Base-by-base conservation (phyloP, 1,139 yeast genomes). In the Martiniozyma asiatica region DNA sequence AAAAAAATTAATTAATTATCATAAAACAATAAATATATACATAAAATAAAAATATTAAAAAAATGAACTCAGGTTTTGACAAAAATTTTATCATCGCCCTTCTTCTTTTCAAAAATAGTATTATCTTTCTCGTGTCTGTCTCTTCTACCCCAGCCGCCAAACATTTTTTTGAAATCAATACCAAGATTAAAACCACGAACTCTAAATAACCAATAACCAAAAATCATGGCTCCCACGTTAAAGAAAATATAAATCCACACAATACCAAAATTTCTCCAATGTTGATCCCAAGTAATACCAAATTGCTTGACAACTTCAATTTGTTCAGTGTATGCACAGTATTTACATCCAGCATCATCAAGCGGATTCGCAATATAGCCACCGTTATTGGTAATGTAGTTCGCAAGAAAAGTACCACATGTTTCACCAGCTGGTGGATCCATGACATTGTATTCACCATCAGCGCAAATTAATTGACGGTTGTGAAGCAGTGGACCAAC, bases 181-280 rank as follows among this genome's bases (percentile, higher is more conserved):
- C 34, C 34, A 18, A 38, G 22, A 18, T 40, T 35, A 14, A 40
- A 25, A 14, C 33, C 8, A 6, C 26, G 23, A 22, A 27, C 25
- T 22, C 25, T 27, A 13, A 21, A 25, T 6, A n/a, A 23, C 14
- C 12, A 23, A 13, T 23, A 23, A 23, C 25, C 25, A 8, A 8
- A 8, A 8, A 12, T 13, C 25, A 23, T 23, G 9, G 12, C n/a
- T 6, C 16, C 25, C 12, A 14, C 16, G 48, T 78, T 73, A 49
- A 77, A 55, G 15, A 51, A 58, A 38, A 68, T 65, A 46, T 48
- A 65, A 17, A 55, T 53, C 27, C 46, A 42, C 38, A 68, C 62
- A 29, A 73, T 61, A 45, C 84, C 85, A 39, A 59, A 60, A 48
- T 76, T 67, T 58, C 82, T 64, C 76, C 84, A 73, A 48, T 23